Conservation (phyloP, 106 monocot genomes). For the Dendrobium huoshanense region DNA sequence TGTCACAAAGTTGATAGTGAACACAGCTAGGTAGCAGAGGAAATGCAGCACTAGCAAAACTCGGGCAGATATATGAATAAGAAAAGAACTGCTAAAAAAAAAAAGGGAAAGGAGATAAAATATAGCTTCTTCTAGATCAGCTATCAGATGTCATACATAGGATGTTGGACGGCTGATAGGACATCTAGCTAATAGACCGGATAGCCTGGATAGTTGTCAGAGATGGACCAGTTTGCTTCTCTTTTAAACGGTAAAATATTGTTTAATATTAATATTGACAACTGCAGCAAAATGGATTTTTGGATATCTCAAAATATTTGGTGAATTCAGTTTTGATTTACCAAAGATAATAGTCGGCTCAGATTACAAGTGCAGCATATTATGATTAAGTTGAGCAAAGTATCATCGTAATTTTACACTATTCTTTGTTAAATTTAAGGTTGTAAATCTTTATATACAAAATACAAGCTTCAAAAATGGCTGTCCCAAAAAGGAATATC, state of each 20-base stretch:
- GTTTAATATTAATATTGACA: not conserved
- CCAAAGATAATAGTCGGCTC: not conserved
- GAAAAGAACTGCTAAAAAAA: not conserved
- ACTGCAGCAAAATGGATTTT: not conserved
- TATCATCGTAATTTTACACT: not conserved
- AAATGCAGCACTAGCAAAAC: not conserved
- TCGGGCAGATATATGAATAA: not conserved
- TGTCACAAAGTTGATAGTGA: not conserved
- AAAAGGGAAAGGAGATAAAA: not conserved
- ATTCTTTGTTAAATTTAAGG: not conserved
- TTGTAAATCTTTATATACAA: not conserved
- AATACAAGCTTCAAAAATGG: not conserved
- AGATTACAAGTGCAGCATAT: not conserved
- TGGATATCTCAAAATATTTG: not conserved
- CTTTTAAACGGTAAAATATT: not conserved
- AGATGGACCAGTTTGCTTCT: not conserved
- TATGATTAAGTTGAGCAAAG: no score
- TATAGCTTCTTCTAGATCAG: not conserved
- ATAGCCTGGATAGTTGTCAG: not conserved
- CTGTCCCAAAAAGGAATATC: not conserved
- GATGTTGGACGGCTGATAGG: not conserved
- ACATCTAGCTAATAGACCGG: not conserved
- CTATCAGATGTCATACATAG: not conserved
- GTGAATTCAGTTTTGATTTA: not conserved
- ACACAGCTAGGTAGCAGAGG: not conserved